These are phyloP conservation scores for Trametes punicea DNA, from an alignment of 768 basidiomycete species.

Conservation along the genomic window DNA sequence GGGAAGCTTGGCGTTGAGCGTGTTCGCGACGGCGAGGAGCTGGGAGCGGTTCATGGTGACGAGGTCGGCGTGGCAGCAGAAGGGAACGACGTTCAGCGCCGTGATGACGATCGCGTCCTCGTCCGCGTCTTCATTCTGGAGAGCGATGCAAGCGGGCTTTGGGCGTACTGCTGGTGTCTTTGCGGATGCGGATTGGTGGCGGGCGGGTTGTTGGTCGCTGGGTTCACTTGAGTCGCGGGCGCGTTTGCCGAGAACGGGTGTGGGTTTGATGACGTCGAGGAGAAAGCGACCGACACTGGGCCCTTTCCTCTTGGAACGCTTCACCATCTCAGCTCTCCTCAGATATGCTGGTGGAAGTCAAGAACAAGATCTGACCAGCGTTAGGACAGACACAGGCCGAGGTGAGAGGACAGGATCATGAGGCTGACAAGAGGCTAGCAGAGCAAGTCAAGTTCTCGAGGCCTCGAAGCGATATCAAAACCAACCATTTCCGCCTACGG, in stretches of 20 bases:
- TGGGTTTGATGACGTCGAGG: slow-evolving; percentile 38
- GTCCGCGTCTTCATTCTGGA: slow-evolving; percentile 54
- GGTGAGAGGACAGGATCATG: not conserved
- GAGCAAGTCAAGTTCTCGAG: not conserved
- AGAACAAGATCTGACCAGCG: not conserved
- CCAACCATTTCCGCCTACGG: too few relatives aligned
- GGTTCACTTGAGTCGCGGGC: slow-evolving; percentile 20
- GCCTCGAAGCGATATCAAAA: too few relatives aligned
- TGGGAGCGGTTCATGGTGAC: slow-evolving; percentile 55
- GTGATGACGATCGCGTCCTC: slow-evolving; percentile 63
- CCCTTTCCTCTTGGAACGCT: slow-evolving; percentile 11
- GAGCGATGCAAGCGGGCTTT: slow-evolving; percentile 40
- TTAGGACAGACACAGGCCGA: not conserved
- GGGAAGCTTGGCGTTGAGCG: slow-evolving; percentile 59
- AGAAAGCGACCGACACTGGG: slow-evolving; percentile 40
- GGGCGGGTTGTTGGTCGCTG: slow-evolving; percentile 9
- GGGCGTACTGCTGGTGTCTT: not conserved
- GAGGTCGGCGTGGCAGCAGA: slow-evolving; percentile 74
- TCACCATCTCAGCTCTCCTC: slow-evolving; percentile 10
- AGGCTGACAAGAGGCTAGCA: not conserved
- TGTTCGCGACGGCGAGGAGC: slow-evolving; percentile 49
- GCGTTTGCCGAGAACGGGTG: slow-evolving; percentile 30
- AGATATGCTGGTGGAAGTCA: not conserved
- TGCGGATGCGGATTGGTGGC: not conserved
- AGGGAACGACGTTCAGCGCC: slow-evolving; percentile 53